Evolutionary conservation across 495 filamentous ascomycete genomes (phyloP), one percentile per base, ranked within the genome.

Genomic region (Trichoderma asperelloides): DNA sequence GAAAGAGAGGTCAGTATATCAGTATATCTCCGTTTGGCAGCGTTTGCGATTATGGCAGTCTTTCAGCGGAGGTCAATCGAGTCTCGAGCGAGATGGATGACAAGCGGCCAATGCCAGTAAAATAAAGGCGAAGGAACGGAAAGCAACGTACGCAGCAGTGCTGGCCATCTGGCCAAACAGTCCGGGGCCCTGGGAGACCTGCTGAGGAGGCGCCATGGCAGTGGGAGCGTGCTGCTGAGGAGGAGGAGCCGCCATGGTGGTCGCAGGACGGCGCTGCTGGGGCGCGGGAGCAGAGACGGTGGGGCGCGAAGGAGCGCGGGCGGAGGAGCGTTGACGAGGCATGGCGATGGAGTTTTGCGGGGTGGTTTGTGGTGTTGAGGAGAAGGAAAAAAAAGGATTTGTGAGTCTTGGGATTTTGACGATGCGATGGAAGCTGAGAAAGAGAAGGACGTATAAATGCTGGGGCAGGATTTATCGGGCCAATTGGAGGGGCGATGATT

Each of bases 121-220:
- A 4, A 28, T 3, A 9, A 40, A 39, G 2, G 8, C 21, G 2
- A 21, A 23, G 33, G 13, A 45, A 16, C 13, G 49, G 39, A 15
- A 15, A n/a, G 64, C 37, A 51, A 81, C 89, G 75, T 87, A 93
- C 87, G 90, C 90, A 71, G 90, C 91, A 63, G 91, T 94, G 70
- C 87, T 90, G 69, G 91, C 91, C 88, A 94, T 93, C 82, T 93
- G 88, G 62, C 88, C 91, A 70, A 96, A 88, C 8, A 94, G 83
- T 70, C 91, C 91, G 6, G 89, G 86, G 18, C 88, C 86, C 66
- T 86, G 78, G 66, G 86, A 87, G 69, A 82, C 82, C 64, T 80
- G 79, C 27, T 78, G 70, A 25, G 79, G 73, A 21, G 80, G 72
- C 62, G 78, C 77, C 41, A 91, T 91, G 41, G 87, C 80, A 39